phyloP scores from a whole-genome alignment of 2,329 filamentous ascomycete genomes.

The Hyphodiscus sp. region DNA sequence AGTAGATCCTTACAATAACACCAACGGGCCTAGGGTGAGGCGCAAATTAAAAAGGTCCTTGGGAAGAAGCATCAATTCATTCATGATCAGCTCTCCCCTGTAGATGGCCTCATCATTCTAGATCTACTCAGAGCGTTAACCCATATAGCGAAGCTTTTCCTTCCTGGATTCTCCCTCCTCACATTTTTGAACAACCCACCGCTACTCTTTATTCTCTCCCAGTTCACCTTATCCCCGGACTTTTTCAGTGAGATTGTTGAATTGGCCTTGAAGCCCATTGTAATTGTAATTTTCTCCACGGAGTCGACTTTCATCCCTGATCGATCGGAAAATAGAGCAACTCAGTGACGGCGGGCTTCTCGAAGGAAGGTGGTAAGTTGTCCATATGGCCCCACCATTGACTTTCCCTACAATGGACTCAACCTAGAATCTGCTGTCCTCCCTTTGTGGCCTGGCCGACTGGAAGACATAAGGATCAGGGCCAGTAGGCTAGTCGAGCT shows the following conservation, averaged over 20 bases:
- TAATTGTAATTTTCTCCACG: background rate
- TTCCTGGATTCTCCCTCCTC: background rate
- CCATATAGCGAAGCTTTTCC: background rate
- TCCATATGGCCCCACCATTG: background rate
- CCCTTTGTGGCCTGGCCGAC: too few relatives aligned
- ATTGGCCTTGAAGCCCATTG: background rate
- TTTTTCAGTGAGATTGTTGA: background rate
- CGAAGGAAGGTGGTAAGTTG: background rate
- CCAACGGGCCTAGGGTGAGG: too few relatives aligned
- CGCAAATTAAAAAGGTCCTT: too few relatives aligned
- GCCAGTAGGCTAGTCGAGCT: too few relatives aligned
- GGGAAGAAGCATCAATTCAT: too few relatives aligned
- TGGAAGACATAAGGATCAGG: too few relatives aligned
- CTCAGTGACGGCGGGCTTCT: background rate
- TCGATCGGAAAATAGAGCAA: background rate
- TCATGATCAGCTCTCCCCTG: too few relatives aligned
- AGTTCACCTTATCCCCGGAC: background rate
- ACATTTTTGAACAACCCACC: background rate
- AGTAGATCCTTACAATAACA: too few relatives aligned
- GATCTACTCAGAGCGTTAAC: background rate
- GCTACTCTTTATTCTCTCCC: background rate
- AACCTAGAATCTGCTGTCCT: background rate
- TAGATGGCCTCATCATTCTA: too few relatives aligned
- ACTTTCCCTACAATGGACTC: background rate
- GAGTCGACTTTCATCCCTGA: background rate